Base-by-base conservation (phyloP, 305 asterid species). In the Caryopteris hybrid region DNA sequence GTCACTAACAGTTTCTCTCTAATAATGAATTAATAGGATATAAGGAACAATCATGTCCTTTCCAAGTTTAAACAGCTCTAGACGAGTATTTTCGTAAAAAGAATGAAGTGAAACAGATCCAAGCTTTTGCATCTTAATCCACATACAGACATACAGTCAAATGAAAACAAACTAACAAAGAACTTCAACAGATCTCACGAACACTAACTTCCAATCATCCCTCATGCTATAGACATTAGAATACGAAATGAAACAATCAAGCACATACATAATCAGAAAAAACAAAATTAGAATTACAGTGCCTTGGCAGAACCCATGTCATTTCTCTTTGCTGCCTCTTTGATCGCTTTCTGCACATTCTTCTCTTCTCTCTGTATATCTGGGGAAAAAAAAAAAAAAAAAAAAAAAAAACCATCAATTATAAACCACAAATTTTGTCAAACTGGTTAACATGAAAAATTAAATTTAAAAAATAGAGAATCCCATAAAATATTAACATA, bases 241-340 rank as follows among this genome's bases (percentile, higher is more conserved):
- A 54, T 14, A 21, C 7, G 31, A 63, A 34, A 72, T n/a, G n/a
- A n/a, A 29, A 9, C n/a, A 48, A 17, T 16, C 3, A 23, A 60
- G 47, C 25, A 61, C 8, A 18, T n/a, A 46, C n/a, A 46, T 18
- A 1, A 59, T 47, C 31, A 63, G 23, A 66, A 10, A 14, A 63
- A 48, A 59, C 27, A 42, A 22, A 47, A 68, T 34, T 3, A 58
- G 52, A 66, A 17, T 46, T 12, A 45, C 25, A 70, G 66, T 54
- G 83, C 98, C 98, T 92, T 92, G 57, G 98, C 98, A 69, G 98
- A 92, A 60, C 90, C 91, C 93, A 90, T 86, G 54, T 92, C 98
- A 64, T 92, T 92, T 71, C 98, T 74, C 71, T 81, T 88, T 1
- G 97, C 97, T 18, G 98, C 96, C 79, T 89, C 98, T 73, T 84